Base-by-base conservation (phyloP, 139 green algal genomes). In the Asterochloris erici region DNA sequence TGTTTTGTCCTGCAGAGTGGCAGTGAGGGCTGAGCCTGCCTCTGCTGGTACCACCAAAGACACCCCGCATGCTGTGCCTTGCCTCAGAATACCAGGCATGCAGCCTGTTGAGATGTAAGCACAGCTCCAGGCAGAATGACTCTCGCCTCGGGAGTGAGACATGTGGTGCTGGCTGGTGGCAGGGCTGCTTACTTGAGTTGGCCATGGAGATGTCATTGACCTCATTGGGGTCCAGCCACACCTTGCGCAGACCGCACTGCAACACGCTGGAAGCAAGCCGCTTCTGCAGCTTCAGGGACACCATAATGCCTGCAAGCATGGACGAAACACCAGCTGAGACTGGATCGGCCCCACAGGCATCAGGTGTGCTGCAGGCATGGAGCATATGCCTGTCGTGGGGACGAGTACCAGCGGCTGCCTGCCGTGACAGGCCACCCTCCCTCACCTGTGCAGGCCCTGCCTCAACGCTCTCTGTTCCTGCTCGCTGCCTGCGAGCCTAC, bases 161-260 rank as follows among this genome's bases (percentile, higher is more conserved):
- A 0, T 78, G 74, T 28, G 12, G 38, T 54, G 38, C 38, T 78
- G 74, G n/a, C 76, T 80, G 10, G 23, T 12, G n/a, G 10, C 66
- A 71, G 66, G 66, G 66, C 66, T 24, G 93, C 95, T 94, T 88
- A 99, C 96, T 90, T 64, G 97, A 99, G 92, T 99, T 99, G 86
- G 97, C 97, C 97, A 99, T 99, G 73, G 95, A 98, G 83, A 99
- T 98, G 74, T 99, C 96, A 79, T 96, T 98, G 82, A 98, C 96
- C 90, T 99, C 97, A 93, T 99, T 99, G 89, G 97, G 97, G 85
- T 99, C 97, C 75, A 99, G 91, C 97, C 97, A 99, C 64, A 99
- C 94, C 88, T 99, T 98, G 74, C 94, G 87, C 85, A 91, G 84
- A 79, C 97, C 97, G 90, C 96, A 99, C 69, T 93, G 91, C 68